Conservation (phyloP, 2,329 filamentous ascomycete species). For the Fusarium duplospermum region DNA sequence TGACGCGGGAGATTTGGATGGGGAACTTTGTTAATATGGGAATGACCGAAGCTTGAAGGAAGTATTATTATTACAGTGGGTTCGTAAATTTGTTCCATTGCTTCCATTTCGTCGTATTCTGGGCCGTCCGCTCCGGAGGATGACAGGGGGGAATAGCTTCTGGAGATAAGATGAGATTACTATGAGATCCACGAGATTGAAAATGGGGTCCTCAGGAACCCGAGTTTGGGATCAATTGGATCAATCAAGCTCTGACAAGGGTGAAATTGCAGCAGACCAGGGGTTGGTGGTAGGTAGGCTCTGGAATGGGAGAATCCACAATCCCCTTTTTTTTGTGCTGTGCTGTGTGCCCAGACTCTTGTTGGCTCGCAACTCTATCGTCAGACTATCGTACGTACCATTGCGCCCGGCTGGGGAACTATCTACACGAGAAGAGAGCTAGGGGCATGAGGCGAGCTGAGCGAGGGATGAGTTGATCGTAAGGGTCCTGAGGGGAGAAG, state of each 20-base stretch:
- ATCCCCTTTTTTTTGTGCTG: neutral
- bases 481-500: neutral
- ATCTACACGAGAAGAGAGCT: neutral
- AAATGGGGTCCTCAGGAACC: conserved; percentile 2
- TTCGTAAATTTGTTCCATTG: neutral
- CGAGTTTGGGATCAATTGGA: conserved; percentile 27
- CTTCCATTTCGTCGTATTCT: conserved; percentile 21
- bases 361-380: conserved; percentile 16
- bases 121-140: conserved; percentile 11
- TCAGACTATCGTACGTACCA: conserved; percentile 18
- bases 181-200: conserved; percentile 12
- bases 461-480: conserved; percentile 9
- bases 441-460: conserved; percentile 19
- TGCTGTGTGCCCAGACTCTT: neutral
- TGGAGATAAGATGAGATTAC: conserved; percentile 25
- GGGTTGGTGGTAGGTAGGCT: neutral
- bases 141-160: conserved; percentile 3
- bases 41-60: neutral
- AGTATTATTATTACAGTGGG: conserved; percentile 3
- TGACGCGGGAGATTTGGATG: conserved; percentile 9
- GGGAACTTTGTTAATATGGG: neutral
- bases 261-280: conserved; percentile 24
- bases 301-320: conserved; percentile 24
- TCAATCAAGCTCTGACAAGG: conserved; percentile 32
- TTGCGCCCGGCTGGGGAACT: conserved; percentile 18